phyloP scores from a whole-genome alignment of 1,139 yeast genomes.

The Ogataea hybrid region DNA sequence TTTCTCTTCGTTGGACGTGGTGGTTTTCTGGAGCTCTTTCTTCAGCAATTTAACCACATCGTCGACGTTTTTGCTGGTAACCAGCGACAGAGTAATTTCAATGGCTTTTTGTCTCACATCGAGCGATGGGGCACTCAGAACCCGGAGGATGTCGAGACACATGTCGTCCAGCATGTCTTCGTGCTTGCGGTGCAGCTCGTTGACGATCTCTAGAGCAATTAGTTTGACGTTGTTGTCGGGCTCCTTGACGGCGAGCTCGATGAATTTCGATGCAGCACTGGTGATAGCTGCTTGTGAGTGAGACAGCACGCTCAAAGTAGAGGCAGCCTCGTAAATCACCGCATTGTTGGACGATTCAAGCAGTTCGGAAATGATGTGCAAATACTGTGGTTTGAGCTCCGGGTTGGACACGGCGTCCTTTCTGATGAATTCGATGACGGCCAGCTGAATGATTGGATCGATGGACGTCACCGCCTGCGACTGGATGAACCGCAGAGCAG shows the following conservation, averaged over 20 bases:
- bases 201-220: constrained; percentile 84
- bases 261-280: constrained; percentile 79
- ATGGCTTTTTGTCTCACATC: constrained; percentile 90
- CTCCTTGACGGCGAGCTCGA: constrained; percentile 87
- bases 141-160: constrained; percentile 82
- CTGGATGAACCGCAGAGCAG: constrained; percentile 80
- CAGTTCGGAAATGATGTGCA: constrained; percentile 69
- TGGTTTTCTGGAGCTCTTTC: constrained; percentile 81
- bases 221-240: constrained; percentile 92
- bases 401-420: constrained; percentile 69
- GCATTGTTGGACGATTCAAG: constrained; percentile 71
- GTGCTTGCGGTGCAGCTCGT: constrained; percentile 67
- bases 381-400: constrained; percentile 66
- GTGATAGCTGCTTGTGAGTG: constrained; percentile 64
- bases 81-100: constrained; percentile 74
- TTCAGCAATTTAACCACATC: constrained; percentile 89
- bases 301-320: constrained; percentile 74
- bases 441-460: constrained; percentile 84
- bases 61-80: constrained; percentile 87
- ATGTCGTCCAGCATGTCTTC: constrained; percentile 87
- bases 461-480: constrained; percentile 66
- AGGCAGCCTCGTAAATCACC: constrained; percentile 90
- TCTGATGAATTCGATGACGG: constrained; percentile 88
- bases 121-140: constrained; percentile 81
- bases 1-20: constrained; percentile 70